A percentile compares a stretch with the other conserved stretches of the same genome.
phyloP scores from a whole-genome alignment of 129 eudicot species.

The Helianthus annuus region HanXRQr2.0-SUNRISE NC_035445.2:168416765-168417264 shows the following conservation, averaged over 20 bases:
- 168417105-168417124: neutral
- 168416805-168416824: conserved; percentile 8
- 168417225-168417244: too few species aligned
- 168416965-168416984: neutral
- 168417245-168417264: too few species aligned
- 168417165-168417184: too few species aligned
- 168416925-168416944: neutral
- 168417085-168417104: neutral
- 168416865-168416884: conserved; percentile 14
- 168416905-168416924: neutral
- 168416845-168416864: conserved; percentile 17
- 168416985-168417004: neutral
- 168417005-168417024: neutral
- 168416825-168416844: conserved; percentile 20
- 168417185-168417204: too few species aligned
- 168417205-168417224: too few species aligned
- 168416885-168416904: neutral
- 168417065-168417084: neutral
- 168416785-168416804: neutral
- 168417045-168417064: neutral
- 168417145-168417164: too few species aligned
- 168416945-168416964: neutral
- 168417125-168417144: neutral
- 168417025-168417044: neutral
- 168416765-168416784: neutral